Conservation (phyloP, 306 rosid genomes). For the Dalbergia cultrata region DNA sequence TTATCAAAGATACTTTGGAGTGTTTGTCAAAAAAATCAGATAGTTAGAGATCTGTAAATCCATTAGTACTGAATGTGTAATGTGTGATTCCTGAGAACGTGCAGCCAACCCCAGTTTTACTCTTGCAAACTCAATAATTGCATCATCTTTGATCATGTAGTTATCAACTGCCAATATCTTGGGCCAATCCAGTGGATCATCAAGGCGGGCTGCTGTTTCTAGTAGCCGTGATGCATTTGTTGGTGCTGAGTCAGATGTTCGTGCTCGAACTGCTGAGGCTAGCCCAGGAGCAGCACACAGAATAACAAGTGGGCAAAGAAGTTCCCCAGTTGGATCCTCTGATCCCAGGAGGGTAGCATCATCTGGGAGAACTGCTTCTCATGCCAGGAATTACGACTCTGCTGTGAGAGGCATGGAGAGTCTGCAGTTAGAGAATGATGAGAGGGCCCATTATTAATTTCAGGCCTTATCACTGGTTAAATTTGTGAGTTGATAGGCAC, state of each 20-base stretch:
- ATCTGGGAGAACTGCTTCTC: slow-evolving; percentile 68
- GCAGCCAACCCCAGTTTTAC: slow-evolving; percentile 19
- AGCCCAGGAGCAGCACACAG: slow-evolving; percentile 78
- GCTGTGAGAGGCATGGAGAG: slow-evolving; percentile 85
- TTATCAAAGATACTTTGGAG: slow-evolving; percentile 52
- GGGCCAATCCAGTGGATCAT: slow-evolving; percentile 86
- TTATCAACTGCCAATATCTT: slow-evolving; percentile 58
- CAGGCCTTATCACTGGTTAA: slow-evolving; percentile 47
- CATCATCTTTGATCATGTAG: slow-evolving; percentile 58
- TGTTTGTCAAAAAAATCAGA: slow-evolving; percentile 17
- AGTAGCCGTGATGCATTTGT: slow-evolving; percentile 77
- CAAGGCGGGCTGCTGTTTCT: slow-evolving; percentile 87
- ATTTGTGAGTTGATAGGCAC: slow-evolving; percentile 50
- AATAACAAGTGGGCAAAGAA: slow-evolving; percentile 74
- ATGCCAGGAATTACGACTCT: slow-evolving; percentile 72
- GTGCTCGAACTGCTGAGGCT: slow-evolving; percentile 70
- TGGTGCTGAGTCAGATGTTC: slow-evolving; percentile 80
- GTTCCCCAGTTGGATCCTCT: slow-evolving; percentile 71
- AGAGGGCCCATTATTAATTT: slow-evolving; percentile 68
- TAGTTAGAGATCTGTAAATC: neutral
- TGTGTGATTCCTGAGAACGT: neutral
- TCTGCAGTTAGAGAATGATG: slow-evolving; percentile 81
- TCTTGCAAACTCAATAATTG: slow-evolving; percentile 23
- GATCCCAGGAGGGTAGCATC: slow-evolving; percentile 66
- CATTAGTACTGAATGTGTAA: slow-evolving; percentile 14